Conservation (phyloP, 2,329 filamentous ascomycete species). For the Kalaharituber pfeilii region DNA sequence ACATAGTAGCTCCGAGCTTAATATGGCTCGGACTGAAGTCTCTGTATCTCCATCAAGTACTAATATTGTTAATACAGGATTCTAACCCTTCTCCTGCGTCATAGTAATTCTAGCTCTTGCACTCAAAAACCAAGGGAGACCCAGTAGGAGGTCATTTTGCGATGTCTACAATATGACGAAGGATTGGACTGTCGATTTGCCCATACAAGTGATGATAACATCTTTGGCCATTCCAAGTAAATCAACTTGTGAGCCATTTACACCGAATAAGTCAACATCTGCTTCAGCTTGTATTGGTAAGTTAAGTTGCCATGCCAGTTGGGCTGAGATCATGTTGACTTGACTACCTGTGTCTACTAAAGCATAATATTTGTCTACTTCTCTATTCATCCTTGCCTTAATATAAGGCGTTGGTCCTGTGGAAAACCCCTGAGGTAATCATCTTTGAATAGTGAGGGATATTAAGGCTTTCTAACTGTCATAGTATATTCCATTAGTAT, state of each 20-base stretch:
- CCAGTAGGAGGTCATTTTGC: neutral
- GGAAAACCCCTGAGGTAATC: neutral
- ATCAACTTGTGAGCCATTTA: neutral
- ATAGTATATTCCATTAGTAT: too few relatives aligned
- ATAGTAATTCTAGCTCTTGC: neutral
- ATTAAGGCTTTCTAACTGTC: neutral
- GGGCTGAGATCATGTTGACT: neutral
- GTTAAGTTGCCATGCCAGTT: neutral
- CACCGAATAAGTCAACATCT: neutral
- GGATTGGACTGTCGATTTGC: neutral
- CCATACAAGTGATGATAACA: neutral
- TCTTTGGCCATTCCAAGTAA: neutral
- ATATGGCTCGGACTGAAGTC: neutral
- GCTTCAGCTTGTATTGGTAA: neutral
- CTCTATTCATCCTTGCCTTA: neutral
- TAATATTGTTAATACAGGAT: neutral
- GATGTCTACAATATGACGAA: neutral
- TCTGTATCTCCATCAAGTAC: neutral
- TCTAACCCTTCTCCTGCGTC: neutral
- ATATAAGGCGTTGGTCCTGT: neutral
- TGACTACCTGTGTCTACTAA: neutral
- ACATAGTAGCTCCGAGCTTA: neutral
- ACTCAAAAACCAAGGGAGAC: neutral
- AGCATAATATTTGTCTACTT: neutral
- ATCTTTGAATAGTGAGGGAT: neutral